Conservation (phyloP, 257 asterid genomes). For the Primulina huaijiensis region DNA sequence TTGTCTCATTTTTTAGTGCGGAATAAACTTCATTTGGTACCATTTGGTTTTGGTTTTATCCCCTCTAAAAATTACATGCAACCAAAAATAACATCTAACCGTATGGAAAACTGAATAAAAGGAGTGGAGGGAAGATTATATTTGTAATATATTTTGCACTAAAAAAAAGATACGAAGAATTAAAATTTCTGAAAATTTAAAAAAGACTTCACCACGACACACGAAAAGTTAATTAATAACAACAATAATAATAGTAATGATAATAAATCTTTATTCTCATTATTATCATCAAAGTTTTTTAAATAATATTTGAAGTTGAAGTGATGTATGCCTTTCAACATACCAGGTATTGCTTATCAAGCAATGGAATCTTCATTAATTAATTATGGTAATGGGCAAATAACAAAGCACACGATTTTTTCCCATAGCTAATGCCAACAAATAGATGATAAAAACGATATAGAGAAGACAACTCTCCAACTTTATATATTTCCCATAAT, state of each 20-base stretch:
- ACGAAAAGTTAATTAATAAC: too few species aligned
- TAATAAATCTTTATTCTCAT: too few species aligned
- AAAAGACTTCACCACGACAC: too few species aligned
- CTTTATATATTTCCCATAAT: slow-evolving; percentile 22
- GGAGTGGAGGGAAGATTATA: too few species aligned
- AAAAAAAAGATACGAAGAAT: too few species aligned
- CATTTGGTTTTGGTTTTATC: not conserved
- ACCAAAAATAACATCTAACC: too few species aligned
- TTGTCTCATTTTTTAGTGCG: slow-evolving; percentile 3
- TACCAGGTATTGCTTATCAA: not conserved
- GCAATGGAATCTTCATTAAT: not conserved
- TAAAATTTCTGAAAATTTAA: too few species aligned
- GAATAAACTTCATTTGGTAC: slow-evolving; percentile 4
- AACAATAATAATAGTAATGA: too few species aligned
- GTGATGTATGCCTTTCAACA: not conserved
- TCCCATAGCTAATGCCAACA: slow-evolving; percentile 34
- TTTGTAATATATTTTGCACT: too few species aligned
- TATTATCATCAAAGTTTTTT: too few species aligned
- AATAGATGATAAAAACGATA: slow-evolving; percentile 47
- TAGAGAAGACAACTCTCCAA: slow-evolving; percentile 22
- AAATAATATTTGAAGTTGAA: not conserved
- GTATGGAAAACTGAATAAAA: too few species aligned
- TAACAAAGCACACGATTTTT: not conserved
- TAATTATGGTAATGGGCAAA: not conserved
- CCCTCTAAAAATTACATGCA: not conserved